Evolutionary conservation across 2,329 filamentous ascomycete genomes (phyloP).

Genomic region (Berkeleyomyces rouxiae): DNA sequence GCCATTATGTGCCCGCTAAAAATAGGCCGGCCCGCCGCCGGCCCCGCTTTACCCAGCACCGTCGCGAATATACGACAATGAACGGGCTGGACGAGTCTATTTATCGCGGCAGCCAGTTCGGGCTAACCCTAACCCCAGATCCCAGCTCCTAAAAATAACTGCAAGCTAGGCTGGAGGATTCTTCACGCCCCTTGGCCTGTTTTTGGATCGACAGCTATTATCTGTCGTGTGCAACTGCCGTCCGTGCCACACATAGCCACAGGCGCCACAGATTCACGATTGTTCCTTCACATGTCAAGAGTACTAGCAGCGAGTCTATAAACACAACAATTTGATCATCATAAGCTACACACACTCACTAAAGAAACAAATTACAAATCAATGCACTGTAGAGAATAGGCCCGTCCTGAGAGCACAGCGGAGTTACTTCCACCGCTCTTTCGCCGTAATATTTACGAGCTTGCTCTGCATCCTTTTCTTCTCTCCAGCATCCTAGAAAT

Average conservation of each 20-base stretch:
- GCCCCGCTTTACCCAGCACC: background rate
- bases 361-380: background rate
- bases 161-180: background rate
- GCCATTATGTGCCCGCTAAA: background rate
- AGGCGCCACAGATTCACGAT: background rate
- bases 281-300: background rate
- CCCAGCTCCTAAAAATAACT: background rate
- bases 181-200: background rate
- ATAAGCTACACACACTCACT: background rate
- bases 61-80: background rate
- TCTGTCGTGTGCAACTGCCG: no score
- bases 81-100: background rate
- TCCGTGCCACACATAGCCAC: background rate
- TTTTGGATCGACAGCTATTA: background rate
- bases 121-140: background rate
- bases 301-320: background rate
- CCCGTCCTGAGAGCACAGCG: background rate
- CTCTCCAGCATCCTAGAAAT: constrained; percentile 23
- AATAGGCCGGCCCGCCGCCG: background rate
- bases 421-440: background rate
- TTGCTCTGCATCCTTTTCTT: background rate
- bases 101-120: background rate
- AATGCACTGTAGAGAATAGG: background rate
- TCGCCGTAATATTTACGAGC: background rate
- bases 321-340: background rate